Conservation (phyloP, 495 filamentous ascomycete species). For the Aspergillus panamensis region DNA sequence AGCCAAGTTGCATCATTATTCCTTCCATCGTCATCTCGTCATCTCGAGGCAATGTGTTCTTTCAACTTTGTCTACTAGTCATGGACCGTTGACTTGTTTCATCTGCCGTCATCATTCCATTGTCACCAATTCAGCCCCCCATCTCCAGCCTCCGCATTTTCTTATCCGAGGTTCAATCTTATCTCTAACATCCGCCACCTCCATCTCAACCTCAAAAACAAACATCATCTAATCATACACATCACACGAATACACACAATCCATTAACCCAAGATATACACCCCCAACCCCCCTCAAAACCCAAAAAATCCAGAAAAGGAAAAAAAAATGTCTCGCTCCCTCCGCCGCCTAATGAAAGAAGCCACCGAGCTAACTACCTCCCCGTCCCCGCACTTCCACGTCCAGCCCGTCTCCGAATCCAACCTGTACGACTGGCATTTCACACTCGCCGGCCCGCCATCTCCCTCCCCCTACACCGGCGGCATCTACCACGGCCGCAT, state of each 20-base stretch:
- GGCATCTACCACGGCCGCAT: slow-evolving; percentile 97
- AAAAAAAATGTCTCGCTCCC: slow-evolving; percentile 35
- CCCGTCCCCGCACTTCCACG: slow-evolving; percentile 78
- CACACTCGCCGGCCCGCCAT: slow-evolving; percentile 86
- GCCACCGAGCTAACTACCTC: slow-evolving; percentile 73
- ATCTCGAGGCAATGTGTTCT: neutral
- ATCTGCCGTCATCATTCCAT: neutral
- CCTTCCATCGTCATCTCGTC: neutral
- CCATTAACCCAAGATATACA: neutral
- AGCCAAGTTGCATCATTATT: slow-evolving; percentile 10
- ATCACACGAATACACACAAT: neutral
- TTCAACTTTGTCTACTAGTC: neutral
- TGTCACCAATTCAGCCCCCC: neutral
- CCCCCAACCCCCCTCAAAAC: neutral
- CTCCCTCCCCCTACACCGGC: slow-evolving; percentile 67
- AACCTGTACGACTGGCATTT: slow-evolving; percentile 99
- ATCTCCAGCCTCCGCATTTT: neutral
- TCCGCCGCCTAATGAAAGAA: slow-evolving; percentile 67
- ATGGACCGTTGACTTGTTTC: neutral
- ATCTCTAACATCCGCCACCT: neutral
- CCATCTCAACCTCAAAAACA: too few species aligned
- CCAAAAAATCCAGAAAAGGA: neutral
- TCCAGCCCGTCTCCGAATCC: slow-evolving; percentile 67
- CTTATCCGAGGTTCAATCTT: neutral
- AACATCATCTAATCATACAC: neutral